Conservation (phyloP, 169 alveolate species). For the Cryptosporidium ryanae region DNA sequence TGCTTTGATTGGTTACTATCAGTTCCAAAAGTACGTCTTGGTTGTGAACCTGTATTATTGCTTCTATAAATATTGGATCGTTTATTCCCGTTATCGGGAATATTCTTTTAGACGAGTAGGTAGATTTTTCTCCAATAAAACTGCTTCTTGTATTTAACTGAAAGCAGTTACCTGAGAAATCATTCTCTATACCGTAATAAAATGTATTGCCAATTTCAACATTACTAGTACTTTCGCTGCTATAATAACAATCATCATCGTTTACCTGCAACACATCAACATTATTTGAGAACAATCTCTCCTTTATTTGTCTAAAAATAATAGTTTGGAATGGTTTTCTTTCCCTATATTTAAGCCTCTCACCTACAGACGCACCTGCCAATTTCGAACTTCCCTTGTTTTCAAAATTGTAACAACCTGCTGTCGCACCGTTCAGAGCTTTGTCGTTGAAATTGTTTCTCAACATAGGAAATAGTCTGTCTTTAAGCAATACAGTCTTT, state of each 20-base stretch:
- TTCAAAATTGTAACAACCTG: background rate
- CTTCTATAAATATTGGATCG: constrained; percentile 95
- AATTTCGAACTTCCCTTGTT: background rate
- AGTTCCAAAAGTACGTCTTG: constrained; percentile 90
- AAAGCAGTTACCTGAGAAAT: background rate
- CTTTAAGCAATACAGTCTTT: background rate
- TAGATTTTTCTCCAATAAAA: background rate
- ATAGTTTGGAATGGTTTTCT: constrained; percentile 33
- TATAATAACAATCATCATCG: constrained; percentile 29
- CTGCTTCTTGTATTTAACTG: background rate
- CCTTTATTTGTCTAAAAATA: constrained; percentile 77
- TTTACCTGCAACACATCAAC: constrained; percentile 76
- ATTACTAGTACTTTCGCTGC: background rate
- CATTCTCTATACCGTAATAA: background rate
- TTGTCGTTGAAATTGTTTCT: background rate
- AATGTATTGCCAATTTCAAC: background rate
- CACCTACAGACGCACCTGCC: background rate
- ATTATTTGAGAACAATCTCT: constrained; percentile 64
- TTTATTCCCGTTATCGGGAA: constrained; percentile 87
- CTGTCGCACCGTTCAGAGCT: background rate
- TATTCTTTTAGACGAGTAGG: constrained; percentile 32
- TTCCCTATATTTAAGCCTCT: background rate
- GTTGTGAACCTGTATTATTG: constrained; percentile 87
- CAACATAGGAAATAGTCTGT: constrained; percentile 9
- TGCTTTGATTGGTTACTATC: constrained; percentile 87